Percentiles rank a stretch among this genome's conserved stretches.
Conservation (phyloP, 805 yeast genomes). For the Ogataea kodamae region DNA sequence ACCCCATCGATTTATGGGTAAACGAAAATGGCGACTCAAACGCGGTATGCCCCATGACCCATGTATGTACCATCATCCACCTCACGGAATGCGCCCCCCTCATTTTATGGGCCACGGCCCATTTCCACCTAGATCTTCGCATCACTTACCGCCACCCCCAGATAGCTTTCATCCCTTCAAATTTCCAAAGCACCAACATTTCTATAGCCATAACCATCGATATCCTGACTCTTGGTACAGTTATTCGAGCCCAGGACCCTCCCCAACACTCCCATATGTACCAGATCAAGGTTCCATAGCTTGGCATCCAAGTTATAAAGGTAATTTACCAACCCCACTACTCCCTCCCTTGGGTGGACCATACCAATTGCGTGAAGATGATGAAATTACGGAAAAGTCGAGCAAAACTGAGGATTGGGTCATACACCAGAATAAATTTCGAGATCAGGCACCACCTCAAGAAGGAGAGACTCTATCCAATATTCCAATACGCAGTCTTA, state of each 20-base stretch:
- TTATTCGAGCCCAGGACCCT: too few species aligned
- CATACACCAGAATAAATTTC: constrained; percentile 19
- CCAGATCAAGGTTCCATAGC: too few species aligned
- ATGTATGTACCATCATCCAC: constrained; percentile 10
- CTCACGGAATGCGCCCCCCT: constrained; percentile 8
- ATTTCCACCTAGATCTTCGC: constrained; percentile 5
- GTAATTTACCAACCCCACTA: too few species aligned
- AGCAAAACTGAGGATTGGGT: constrained; percentile 27
- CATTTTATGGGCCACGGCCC: constrained; percentile 4
- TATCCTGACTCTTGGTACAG: too few species aligned
- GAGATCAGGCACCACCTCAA: constrained; percentile 1
- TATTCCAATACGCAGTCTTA: constrained; percentile 8
- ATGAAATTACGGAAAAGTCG: constrained; percentile 1
- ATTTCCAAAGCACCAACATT: too few species aligned
- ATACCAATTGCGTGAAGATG: background rate
- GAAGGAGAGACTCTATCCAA: background rate
- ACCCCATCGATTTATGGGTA: too few species aligned
- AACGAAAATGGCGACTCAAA: too few species aligned
- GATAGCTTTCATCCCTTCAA: constrained; percentile 1
- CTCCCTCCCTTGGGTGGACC: constrained; percentile 13
- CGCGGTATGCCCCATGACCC: too few species aligned
- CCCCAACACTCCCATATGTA: too few species aligned
- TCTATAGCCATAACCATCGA: too few species aligned
- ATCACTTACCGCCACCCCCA: constrained; percentile 6
- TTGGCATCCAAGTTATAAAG: too few species aligned